phyloP scores from a whole-genome alignment of 106 monocot genomes.

The Dendrobium nobile region DNA sequence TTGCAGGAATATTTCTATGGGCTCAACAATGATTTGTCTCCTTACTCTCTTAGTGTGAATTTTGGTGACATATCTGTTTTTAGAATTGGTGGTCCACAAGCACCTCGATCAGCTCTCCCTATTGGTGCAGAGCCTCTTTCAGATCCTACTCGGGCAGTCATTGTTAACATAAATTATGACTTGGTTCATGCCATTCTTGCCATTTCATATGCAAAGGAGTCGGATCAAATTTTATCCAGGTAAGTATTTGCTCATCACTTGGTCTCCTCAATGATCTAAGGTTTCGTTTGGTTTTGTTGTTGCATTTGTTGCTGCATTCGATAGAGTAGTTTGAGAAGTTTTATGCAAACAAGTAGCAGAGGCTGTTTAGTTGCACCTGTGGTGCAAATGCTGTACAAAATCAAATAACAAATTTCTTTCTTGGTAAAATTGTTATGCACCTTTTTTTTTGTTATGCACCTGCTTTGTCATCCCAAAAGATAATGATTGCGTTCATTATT shows the following conservation, averaged over 20 bases:
- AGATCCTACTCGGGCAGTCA: conserved; percentile 65
- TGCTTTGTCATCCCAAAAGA: no score
- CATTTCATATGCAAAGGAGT: conserved; percentile 93
- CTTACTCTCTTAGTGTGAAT: conserved; percentile 78
- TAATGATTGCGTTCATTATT: no score
- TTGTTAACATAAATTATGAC: conserved; percentile 71
- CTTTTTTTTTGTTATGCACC: no score
- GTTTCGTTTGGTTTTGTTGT: no score
- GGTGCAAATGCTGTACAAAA: no score
- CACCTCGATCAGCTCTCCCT: conserved; percentile 80
- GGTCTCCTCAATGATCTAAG: not conserved
- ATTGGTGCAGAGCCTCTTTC: conserved; percentile 92
- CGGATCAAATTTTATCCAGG: conserved; percentile 88
- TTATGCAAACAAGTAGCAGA: no score
- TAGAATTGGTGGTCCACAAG: conserved; percentile 82
- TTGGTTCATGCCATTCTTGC: conserved; percentile 79
- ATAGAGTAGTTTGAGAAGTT: no score
- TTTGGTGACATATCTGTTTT: conserved; percentile 75
- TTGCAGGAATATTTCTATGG: conserved; percentile 93
- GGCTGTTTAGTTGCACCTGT: no score
- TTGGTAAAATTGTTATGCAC: no score
- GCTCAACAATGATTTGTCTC: conserved; percentile 69
- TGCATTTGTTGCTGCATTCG: no score
- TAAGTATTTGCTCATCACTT: conserved; percentile 6
- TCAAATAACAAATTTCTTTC: no score